Evolutionary conservation across 208 protist species (phyloP), one percentile per base, ranked within the genome.

Genomic region (Naegleria lovaniensis): DNA sequence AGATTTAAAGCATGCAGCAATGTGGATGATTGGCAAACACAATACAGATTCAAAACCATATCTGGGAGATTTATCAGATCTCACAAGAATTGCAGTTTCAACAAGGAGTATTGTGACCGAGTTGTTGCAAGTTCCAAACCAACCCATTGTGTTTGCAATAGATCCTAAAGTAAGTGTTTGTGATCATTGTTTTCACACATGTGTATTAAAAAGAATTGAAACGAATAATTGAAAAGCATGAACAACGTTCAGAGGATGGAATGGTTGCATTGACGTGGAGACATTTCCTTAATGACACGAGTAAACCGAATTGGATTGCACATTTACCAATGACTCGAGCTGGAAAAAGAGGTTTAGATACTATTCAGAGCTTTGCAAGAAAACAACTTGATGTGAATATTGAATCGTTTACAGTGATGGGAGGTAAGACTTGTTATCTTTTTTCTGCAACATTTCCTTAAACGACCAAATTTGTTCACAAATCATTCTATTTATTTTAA

Each of bases 271-370:
- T 36, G 19, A 79, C 67, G 9, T 79, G 67, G 67, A 79, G 29
- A 79, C 25, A 79, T 67, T 94, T 94, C 88, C 33, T 94, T 0
- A 89, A 91, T 76, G 88, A 95, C 67, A 93, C 92, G 11, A 36
- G 67, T 22, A 52, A 94, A 38, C 87, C 94, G 67, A 36, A 92
- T 36, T 96, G 94, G 94, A 75, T 96, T 15, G 91, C 89, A 29
- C 88, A 91, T 76, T 79, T 95, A 11, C 94, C 94, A 88, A 96
- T 96, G 94, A 91, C 92, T 16, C 96, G 96, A 85, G 91, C 93
- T 4, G 92, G 89, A 36, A 90, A 96, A 52, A 93, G 85, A 48
- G 93, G 92, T 22, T 94, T 96, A 93, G 94, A 96, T 55, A 85
- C 91, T 9, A 83, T 94, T 33, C 90, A 95, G 89, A 93, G 94